Base-by-base conservation (phyloP, 1,139 yeast genomes). In the Wickerhamomyces sp. region DNA sequence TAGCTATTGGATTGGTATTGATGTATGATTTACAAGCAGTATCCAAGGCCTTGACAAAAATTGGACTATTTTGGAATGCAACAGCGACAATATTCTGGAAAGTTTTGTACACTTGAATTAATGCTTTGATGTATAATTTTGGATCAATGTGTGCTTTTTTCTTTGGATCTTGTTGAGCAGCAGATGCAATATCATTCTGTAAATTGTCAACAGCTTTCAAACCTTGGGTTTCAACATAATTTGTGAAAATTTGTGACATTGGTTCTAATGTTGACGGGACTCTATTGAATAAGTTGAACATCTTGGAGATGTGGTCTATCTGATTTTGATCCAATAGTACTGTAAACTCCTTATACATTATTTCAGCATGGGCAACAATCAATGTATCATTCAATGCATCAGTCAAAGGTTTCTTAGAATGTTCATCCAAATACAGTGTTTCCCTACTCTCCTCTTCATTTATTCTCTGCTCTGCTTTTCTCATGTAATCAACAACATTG, bases 401-500 rank as follows among this genome's bases (percentile, higher is more conserved):
- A 51, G 86, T 75, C 41, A 91, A 70, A 31, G 80, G 78, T 47
- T 78, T 75, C 55, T 84, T 85, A 14, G 96, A 84, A 54, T 85
- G 89, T 37, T 87, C 94, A 58, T 89, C 95, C 58, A 88, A 69
- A 54, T 84, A 84, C 56, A 81, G 72, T 42, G 79, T 81, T 41
- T 91, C 78, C 33, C 94, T 71, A 32, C 79, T 73, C 39, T 81
- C 75, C 61, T 91, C 98, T 57, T 88, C 95, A 26, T 75, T 74
- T 32, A 91, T 75, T 44, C 96, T 71, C 31, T 75, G 70, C 51
- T 85, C 89, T 33, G 95, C 95, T 58, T 83, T 86, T 46, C 75
- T 78, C 76, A 91, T 81, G 61, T 91, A 91, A 54, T 87, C 95
- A 26, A 89, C 91, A 33, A 89, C 94, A 48, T 88, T 83, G 57